Evolutionary conservation across 305 asterid genomes (phyloP).

Genomic region (Plantago coronopus): DNA sequence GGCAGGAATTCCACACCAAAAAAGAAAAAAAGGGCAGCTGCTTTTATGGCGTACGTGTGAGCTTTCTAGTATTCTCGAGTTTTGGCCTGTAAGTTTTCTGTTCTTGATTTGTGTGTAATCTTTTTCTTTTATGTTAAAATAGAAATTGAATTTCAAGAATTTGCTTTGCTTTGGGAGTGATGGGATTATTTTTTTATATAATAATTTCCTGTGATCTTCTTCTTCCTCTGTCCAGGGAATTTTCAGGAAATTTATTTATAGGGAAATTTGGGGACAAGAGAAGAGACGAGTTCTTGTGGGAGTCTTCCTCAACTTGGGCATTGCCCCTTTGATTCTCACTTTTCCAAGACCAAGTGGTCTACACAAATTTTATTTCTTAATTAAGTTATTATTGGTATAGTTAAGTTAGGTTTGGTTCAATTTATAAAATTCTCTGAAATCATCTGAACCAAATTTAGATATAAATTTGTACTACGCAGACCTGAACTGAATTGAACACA

Average conservation of each 20-base stretch:
- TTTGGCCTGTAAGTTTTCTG: not conserved
- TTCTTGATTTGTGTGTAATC: not conserved
- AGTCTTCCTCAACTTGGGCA: not conserved
- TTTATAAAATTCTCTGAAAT: no score
- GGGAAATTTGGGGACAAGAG: no score
- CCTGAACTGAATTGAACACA: no score
- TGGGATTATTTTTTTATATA: not conserved
- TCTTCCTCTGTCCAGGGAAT: not conserved
- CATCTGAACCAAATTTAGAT: no score
- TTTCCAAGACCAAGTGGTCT: not conserved
- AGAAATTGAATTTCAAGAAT: not conserved
- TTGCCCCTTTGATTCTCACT: not conserved
- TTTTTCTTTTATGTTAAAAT: no score
- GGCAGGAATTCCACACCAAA: constrained; percentile 13
- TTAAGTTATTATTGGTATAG: not conserved
- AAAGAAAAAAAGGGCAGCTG: not conserved
- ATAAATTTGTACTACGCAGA: no score
- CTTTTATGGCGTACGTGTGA: constrained; percentile 7
- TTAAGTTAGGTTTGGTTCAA: no score
- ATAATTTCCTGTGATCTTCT: no score
- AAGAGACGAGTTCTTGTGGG: not conserved
- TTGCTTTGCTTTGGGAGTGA: not conserved
- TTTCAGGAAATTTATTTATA: not conserved
- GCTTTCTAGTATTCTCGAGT: not conserved
- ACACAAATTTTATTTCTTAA: not conserved